A percentile compares a stretch with the other conserved stretches of the same genome.
These are phyloP conservation scores for Exophiala spinifera DNA, from an alignment of 2,329 filamentous ascomycete genomes.

Conservation along the genomic window DNA sequence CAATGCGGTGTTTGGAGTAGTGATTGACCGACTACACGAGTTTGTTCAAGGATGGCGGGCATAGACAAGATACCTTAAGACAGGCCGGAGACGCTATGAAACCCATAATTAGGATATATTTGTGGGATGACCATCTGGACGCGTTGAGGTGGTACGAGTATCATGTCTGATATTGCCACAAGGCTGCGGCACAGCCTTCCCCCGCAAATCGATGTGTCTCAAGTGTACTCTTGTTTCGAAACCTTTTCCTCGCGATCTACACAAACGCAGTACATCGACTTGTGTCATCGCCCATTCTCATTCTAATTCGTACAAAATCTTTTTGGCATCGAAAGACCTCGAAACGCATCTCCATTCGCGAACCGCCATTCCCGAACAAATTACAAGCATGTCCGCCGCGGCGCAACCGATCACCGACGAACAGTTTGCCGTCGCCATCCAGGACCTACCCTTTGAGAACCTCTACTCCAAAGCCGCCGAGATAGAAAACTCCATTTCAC, in stretches of 20 bases:
- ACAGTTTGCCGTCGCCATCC: conserved; percentile 55
- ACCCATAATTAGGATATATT: background rate
- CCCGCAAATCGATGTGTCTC: background rate
- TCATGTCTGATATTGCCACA: no score
- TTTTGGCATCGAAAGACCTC: no score
- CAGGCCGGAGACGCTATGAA: background rate
- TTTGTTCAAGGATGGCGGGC: conserved; percentile 87
- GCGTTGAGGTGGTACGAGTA: no score
- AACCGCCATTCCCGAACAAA: background rate
- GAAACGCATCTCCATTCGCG: background rate
- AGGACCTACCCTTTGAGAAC: conserved; percentile 55
- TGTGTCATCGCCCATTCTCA: no score
- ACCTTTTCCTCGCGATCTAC: background rate
- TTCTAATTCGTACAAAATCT: no score
- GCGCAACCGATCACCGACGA: conserved; percentile 48
- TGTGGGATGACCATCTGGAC: no score
- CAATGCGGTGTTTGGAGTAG: conserved; percentile 83
- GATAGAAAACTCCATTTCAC: conserved; percentile 57
- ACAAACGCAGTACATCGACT: no score
- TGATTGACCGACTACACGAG: conserved; percentile 93
- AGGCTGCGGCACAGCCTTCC: background rate
- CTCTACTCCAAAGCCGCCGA: conserved; percentile 61
- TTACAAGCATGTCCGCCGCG: conserved; percentile 48
- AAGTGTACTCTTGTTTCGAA: no score
- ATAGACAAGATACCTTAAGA: conserved; percentile 36